Conservation (phyloP, 2,329 filamentous ascomycete species). For the Hirsutella thompsonii region DNA sequence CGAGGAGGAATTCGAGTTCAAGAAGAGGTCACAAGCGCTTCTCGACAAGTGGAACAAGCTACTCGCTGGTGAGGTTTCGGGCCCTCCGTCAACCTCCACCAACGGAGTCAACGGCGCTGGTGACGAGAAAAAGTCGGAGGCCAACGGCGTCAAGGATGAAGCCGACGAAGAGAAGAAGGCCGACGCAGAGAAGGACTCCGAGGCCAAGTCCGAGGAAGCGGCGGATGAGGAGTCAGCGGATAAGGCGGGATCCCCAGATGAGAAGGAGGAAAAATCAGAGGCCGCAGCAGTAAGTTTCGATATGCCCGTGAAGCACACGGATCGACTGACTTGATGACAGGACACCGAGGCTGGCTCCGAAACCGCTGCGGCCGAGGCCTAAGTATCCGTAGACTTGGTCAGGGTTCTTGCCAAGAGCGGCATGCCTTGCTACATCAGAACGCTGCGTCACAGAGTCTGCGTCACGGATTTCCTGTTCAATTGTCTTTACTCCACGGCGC, state of each 20-base stretch:
- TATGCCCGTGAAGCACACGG: not conserved
- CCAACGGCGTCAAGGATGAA: constrained; percentile 26
- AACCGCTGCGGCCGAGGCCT: not conserved
- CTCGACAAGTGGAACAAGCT: constrained; percentile 84
- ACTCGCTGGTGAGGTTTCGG: constrained; percentile 44
- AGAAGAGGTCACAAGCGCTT: constrained; percentile 64
- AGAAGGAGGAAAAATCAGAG: constrained; percentile 1
- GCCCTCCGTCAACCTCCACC: constrained; percentile 22
- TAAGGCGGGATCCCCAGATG: constrained; percentile 1
- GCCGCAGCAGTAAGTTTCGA: not conserved
- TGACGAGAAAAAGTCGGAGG: constrained; percentile 13
- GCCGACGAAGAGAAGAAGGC: constrained; percentile 25
- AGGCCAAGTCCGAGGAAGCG: constrained; percentile 9
- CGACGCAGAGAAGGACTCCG: constrained; percentile 1
- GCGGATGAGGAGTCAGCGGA: constrained; percentile 12
- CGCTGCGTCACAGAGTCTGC: not conserved
- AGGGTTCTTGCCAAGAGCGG: no score
- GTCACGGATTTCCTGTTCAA: constrained; percentile 1
- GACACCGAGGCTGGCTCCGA: not conserved
- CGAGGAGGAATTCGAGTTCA: constrained; percentile 84
- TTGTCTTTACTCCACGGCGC: constrained; percentile 11
- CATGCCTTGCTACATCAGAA: no score
- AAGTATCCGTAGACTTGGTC: not conserved
- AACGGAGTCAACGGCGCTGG: constrained; percentile 36
- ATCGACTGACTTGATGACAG: not conserved